Base-by-base conservation (phyloP, 257 asterid species). In the Vinca minor region DNA sequence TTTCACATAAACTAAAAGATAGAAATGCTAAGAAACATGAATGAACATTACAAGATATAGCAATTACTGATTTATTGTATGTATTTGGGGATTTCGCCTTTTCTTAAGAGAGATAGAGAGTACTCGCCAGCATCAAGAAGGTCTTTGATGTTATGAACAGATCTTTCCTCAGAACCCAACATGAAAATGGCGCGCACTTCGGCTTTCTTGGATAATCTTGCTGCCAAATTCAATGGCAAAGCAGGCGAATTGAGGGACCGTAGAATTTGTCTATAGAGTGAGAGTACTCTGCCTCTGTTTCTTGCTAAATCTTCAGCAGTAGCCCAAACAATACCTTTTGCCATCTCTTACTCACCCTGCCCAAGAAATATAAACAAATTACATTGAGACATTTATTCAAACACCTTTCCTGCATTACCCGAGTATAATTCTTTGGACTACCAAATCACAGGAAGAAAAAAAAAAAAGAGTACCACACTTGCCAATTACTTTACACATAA, bases 91-190 rank as follows among this genome's bases (percentile, higher is more conserved):
- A 84, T 74, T 67, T 88, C 80, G 20, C 96, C 98, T 67, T 77
- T 91, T 21, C 63, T 72, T 25, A 91, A 68, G 26, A 74, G 59
- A n/a, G 95, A 86, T 42, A 88, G 84, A 21, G 98, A 83, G 63
- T 91, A 77, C 65, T 91, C 94, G 31, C 87, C 96, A 59, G 87
- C 82, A 74, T 74, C 94, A n/a, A 91, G 69, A 61, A 91, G 95
- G 56, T 91, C 96, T 74, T 83, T 77, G 62, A 91, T 88, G 83
- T 88, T 91, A 76, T 84, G 96, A 42, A 81, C 47, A 59, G 98
- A 86, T 59, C 77, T 76, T 74, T 91, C 98, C 69, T 91, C 94
- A 3, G 98, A 72, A 45, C 82, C 94, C 74, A 88, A 62, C 83
- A 88, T 45, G 69, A 88, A 88, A 44, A 82, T 79, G 69, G 91